phyloP scores from a whole-genome alignment of 345 rosid genomes.

The Gossypium australe region DNA sequence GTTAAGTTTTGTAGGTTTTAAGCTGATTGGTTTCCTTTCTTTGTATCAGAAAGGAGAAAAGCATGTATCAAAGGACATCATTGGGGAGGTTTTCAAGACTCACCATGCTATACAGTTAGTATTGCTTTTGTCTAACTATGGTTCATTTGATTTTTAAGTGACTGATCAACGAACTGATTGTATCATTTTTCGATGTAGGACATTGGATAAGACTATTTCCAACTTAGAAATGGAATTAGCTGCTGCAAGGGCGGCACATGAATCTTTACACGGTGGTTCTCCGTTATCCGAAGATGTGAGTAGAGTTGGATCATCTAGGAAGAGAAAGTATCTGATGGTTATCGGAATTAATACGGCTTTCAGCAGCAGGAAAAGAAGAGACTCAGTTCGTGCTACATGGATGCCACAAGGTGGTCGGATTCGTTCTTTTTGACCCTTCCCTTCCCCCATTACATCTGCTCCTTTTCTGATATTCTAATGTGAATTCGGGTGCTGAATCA shows the following conservation, averaged over 20 bases:
- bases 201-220: slow-evolving; percentile 87
- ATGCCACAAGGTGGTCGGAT: slow-evolving; percentile 78
- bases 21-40: slow-evolving; percentile 37
- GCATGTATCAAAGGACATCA: slow-evolving; percentile 54
- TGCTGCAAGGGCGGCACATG: slow-evolving; percentile 83
- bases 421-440: not conserved
- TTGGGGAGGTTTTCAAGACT: slow-evolving; percentile 68
- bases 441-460: not conserved
- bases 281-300: slow-evolving; percentile 57
- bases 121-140: not conserved
- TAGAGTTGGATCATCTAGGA: slow-evolving; percentile 34
- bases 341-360: slow-evolving; percentile 92
- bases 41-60: slow-evolving; percentile 66
- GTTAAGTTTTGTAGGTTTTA: slow-evolving; percentile 13
- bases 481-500: slow-evolving; percentile 12
- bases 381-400: slow-evolving; percentile 93
- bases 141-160: slow-evolving; percentile 3
- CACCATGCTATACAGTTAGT: slow-evolving; percentile 81
- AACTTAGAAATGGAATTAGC: slow-evolving; percentile 97
- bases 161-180: slow-evolving; percentile 13
- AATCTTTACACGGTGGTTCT: slow-evolving; percentile 59
- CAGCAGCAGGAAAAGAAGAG: slow-evolving; percentile 91
- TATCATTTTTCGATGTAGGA: slow-evolving; percentile 34
- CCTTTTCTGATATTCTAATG: not conserved
- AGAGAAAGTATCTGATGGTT: slow-evolving; percentile 76